Evolutionary conservation across 345 rosid species (phyloP).

Genomic region (Ailanthus altissimus): DNA sequence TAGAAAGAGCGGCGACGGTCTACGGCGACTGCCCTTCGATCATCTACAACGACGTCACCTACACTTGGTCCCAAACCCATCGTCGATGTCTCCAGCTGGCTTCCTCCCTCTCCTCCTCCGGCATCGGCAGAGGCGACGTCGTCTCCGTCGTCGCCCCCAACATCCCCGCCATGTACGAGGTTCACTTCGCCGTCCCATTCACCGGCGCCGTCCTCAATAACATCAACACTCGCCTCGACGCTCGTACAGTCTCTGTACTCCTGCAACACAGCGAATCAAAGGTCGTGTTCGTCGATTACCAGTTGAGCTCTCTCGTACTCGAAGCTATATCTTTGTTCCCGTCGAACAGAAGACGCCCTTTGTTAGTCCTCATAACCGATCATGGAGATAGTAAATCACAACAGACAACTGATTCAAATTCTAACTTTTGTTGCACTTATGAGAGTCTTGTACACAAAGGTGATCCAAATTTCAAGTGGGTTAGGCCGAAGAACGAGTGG

Average conservation of each 20-base stretch:
- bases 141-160: slow-evolving; percentile 76
- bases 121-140: slow-evolving; percentile 53
- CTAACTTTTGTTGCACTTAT: slow-evolving; percentile 39
- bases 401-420: slow-evolving; percentile 13
- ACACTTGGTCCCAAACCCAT: slow-evolving; percentile 77
- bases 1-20: slow-evolving; percentile 70
- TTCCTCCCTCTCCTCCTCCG: slow-evolving; percentile 57
- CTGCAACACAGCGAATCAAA: slow-evolving; percentile 68
- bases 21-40: slow-evolving; percentile 74
- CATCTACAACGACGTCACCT: slow-evolving; percentile 48
- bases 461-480: slow-evolving; percentile 46
- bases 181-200: slow-evolving; percentile 84
- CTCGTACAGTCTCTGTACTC: slow-evolving; percentile 63
- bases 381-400: slow-evolving; percentile 15
- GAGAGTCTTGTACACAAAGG: slow-evolving; percentile 60
- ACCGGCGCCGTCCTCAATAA: slow-evolving; percentile 74
- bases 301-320: slow-evolving; percentile 40
- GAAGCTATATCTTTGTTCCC: slow-evolving; percentile 55
- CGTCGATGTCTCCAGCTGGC: slow-evolving; percentile 75
- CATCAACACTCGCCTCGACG: slow-evolving; percentile 87
- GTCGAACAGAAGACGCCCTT: slow-evolving; percentile 33
- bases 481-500: slow-evolving; percentile 63
- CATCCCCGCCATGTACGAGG: slow-evolving; percentile 84
- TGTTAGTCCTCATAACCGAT: slow-evolving; percentile 44
- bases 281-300: slow-evolving; percentile 65